phyloP scores from a whole-genome alignment of 164 flowering plant genomes.

The Chimonanthus praecox region DNA sequence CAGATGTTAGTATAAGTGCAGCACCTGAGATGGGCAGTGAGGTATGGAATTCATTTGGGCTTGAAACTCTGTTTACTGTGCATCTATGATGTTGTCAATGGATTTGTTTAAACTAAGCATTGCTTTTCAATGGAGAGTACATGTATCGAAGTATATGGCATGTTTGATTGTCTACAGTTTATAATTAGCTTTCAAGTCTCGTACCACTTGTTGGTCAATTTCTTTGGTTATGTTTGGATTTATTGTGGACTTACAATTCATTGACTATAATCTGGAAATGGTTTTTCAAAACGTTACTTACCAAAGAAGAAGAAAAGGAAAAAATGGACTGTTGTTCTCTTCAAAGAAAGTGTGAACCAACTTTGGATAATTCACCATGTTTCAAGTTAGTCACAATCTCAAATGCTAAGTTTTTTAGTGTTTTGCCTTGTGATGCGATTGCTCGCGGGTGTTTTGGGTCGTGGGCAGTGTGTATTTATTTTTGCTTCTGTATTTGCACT shows the following conservation, averaged over 20 bases:
- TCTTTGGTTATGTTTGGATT: not conserved
- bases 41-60: constrained; percentile 28
- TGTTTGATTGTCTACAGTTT: not conserved
- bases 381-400: too few relatives aligned
- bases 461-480: too few relatives aligned
- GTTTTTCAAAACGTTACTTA: not conserved
- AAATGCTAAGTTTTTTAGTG: too few relatives aligned
- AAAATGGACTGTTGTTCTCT: not conserved
- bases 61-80: not conserved
- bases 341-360: not conserved
- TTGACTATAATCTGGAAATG: not conserved
- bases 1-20: constrained; percentile 84
- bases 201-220: not conserved
- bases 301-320: too few relatives aligned
- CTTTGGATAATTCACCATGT: not conserved
- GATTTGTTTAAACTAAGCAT: not conserved
- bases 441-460: too few relatives aligned
- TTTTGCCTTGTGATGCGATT: too few relatives aligned
- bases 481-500: too few relatives aligned
- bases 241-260: not conserved
- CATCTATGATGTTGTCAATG: not conserved
- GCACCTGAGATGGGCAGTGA: constrained; percentile 42
- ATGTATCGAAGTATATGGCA: not conserved
- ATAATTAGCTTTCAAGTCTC: not conserved
- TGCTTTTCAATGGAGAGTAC: not conserved